Conservation (phyloP, 805 yeast genomes). For the Candida awuae region DNA sequence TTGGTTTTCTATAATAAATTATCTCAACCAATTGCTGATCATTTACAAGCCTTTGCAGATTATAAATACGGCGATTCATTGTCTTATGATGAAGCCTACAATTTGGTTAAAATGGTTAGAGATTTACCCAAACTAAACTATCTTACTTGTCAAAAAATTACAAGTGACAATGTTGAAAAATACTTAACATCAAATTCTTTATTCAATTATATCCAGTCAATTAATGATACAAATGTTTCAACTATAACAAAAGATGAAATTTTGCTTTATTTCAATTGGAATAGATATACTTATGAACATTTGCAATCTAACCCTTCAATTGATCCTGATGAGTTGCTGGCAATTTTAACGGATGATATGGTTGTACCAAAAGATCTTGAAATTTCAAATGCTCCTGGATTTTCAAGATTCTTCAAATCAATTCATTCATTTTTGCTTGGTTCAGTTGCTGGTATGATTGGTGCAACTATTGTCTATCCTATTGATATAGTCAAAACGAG, state of each 20-base stretch:
- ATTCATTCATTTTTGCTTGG: slow-evolving; percentile 84
- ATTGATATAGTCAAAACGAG: slow-evolving; percentile 93
- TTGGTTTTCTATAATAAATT: slow-evolving; percentile 25
- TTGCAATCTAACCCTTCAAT: slow-evolving; percentile 22
- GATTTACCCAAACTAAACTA: slow-evolving; percentile 29
- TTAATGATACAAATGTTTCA: slow-evolving; percentile 3
- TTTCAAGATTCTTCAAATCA: slow-evolving; percentile 72
- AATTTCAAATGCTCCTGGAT: slow-evolving; percentile 37
- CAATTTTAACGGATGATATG: slow-evolving; percentile 46
- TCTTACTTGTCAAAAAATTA: slow-evolving; percentile 24
- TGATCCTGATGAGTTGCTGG: slow-evolving; percentile 26
- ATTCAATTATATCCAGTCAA: slow-evolving; percentile 19
- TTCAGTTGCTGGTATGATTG: slow-evolving; percentile 93
- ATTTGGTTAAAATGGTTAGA: slow-evolving; percentile 37
- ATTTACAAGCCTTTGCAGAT: slow-evolving; percentile 38
- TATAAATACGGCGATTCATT: slow-evolving; percentile 37
- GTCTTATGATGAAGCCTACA: slow-evolving; percentile 40
- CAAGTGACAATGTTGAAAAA: slow-evolving; percentile 16
- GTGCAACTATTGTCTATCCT: slow-evolving; percentile 97
- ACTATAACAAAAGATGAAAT: slow-evolving; percentile 24
- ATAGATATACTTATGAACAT: slow-evolving; percentile 23
- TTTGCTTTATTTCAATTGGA: slow-evolving; percentile 30
- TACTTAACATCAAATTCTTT: slow-evolving; percentile 19
- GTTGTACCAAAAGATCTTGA: slow-evolving; percentile 23
- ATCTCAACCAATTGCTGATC: slow-evolving; percentile 48